Evolutionary conservation across 116 monocot genomes (phyloP).

Genomic region (Dioscorea cayenensis): DNA sequence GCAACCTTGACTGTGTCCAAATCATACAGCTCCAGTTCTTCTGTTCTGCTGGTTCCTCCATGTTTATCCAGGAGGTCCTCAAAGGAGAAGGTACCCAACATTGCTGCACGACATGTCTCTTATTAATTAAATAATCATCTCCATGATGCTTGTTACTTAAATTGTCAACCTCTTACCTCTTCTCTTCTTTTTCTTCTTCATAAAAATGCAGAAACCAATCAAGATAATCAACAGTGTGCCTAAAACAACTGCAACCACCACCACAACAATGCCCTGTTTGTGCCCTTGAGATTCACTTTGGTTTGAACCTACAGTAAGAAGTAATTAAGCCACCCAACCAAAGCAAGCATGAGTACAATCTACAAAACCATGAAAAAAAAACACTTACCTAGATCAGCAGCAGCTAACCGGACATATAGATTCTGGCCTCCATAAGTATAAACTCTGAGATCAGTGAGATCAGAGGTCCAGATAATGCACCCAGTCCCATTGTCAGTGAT

Average conservation of each 20-base stretch:
- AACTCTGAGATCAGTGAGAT: slow-evolving; percentile 30
- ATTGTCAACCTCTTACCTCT: too few relatives aligned
- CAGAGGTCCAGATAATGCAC: slow-evolving; percentile 30
- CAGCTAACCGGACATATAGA: slow-evolving; percentile 23
- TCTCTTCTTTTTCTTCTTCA: neutral
- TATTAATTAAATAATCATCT: neutral
- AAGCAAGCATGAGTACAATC: neutral
- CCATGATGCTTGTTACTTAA: too few relatives aligned
- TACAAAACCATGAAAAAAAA: neutral
- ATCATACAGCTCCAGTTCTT: slow-evolving; percentile 21
- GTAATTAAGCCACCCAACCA: neutral
- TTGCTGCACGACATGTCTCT: neutral
- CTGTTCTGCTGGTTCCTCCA: neutral
- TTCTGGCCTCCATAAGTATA: slow-evolving; percentile 17
- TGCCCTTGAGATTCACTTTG: neutral
- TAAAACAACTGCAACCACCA: neutral
- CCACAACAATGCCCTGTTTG: neutral
- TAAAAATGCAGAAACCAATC: neutral
- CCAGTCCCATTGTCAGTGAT: slow-evolving; percentile 16
- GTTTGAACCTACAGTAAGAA: neutral
- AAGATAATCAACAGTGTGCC: neutral
- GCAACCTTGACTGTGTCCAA: slow-evolving; percentile 12
- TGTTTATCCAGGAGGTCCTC: neutral
- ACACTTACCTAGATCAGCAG: slow-evolving; percentile 18
- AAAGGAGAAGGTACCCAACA: neutral